phyloP scores from a whole-genome alignment of 2,329 filamentous ascomycete species.

The Lachnellula suecica region DNA sequence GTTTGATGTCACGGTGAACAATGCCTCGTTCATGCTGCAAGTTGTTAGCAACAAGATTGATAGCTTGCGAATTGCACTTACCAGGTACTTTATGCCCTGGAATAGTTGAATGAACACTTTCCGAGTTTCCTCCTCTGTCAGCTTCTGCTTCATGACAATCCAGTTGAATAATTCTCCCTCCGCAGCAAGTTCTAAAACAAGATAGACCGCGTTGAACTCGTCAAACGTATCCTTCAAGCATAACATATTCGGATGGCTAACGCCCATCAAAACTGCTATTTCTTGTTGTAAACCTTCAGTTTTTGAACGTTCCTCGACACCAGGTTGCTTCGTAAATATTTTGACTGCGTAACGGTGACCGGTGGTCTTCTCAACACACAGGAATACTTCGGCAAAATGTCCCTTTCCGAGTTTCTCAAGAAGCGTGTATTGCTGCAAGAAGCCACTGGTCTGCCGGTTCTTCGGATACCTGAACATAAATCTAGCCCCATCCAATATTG shows the following conservation, averaged over 20 bases:
- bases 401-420: slow-evolving; percentile 88
- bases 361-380: slow-evolving; percentile 82
- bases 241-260: slow-evolving; percentile 89
- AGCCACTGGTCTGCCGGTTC: slow-evolving; percentile 70
- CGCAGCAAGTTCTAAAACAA: slow-evolving; percentile 85
- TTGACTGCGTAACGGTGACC: slow-evolving; percentile 90
- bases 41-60: slow-evolving; percentile 29
- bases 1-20: slow-evolving; percentile 85
- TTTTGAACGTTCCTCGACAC: slow-evolving; percentile 80
- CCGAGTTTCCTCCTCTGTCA: slow-evolving; percentile 79
- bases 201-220: slow-evolving; percentile 84
- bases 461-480: slow-evolving; percentile 92
- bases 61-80: slow-evolving; percentile 44
- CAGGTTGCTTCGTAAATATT: slow-evolving; percentile 83
- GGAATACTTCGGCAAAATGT: slow-evolving; percentile 90
- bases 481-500: slow-evolving; percentile 78
- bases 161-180: slow-evolving; percentile 96
- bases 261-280: slow-evolving; percentile 94
- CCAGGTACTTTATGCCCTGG: slow-evolving; percentile 91
- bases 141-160: slow-evolving; percentile 87
- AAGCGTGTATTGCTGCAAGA: slow-evolving; percentile 82
- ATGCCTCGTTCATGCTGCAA: slow-evolving; percentile 90
- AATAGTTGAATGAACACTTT: slow-evolving; percentile 91
- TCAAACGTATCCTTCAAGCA: slow-evolving; percentile 95
- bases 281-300: slow-evolving; percentile 89